Conservation (phyloP, 345 rosid species). For the Noccaea caerulescens region DNA sequence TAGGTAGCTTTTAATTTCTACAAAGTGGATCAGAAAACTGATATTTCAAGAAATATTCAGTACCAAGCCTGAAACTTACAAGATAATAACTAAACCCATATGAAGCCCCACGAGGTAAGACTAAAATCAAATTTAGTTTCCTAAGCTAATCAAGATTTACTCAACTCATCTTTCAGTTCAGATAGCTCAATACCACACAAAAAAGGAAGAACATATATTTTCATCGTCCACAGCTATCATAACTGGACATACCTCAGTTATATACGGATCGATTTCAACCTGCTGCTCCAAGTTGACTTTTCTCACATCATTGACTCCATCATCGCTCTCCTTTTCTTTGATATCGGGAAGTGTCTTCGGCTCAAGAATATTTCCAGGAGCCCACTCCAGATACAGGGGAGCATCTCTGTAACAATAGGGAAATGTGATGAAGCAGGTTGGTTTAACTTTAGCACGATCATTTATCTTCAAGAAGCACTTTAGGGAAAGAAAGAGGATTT, state of each 20-base stretch:
- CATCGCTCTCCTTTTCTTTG: slow-evolving; percentile 49
- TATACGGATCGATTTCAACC: slow-evolving; percentile 74
- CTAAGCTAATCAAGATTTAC: slow-evolving; percentile 27
- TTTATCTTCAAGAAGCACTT: slow-evolving; percentile 13
- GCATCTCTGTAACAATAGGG: slow-evolving; percentile 66
- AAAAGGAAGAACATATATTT: background rate
- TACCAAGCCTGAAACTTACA: slow-evolving; percentile 21
- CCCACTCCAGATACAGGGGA: slow-evolving; percentile 95
- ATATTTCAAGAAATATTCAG: background rate
- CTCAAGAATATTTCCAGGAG: slow-evolving; percentile 72
- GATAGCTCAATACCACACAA: slow-evolving; percentile 14
- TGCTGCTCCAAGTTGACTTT: slow-evolving; percentile 67
- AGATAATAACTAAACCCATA: slow-evolving; percentile 16
- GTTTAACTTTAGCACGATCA: slow-evolving; percentile 4
- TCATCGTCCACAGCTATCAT: slow-evolving; percentile 8
- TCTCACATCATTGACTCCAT: slow-evolving; percentile 64
- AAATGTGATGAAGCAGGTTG: slow-evolving; percentile 24
- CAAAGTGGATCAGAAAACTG: slow-evolving; percentile 1
- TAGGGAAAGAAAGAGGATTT: background rate
- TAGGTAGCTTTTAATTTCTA: background rate
- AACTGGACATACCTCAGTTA: slow-evolving; percentile 65
- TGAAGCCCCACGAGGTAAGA: background rate
- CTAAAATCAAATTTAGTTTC: background rate
- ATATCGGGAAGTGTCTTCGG: slow-evolving; percentile 47
- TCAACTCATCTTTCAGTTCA: slow-evolving; percentile 4